Percentiles rank a stretch among this genome's conserved stretches.
Conservation (phyloP, 257 asterid genomes). For the Ajuga chamaepitys region DNA sequence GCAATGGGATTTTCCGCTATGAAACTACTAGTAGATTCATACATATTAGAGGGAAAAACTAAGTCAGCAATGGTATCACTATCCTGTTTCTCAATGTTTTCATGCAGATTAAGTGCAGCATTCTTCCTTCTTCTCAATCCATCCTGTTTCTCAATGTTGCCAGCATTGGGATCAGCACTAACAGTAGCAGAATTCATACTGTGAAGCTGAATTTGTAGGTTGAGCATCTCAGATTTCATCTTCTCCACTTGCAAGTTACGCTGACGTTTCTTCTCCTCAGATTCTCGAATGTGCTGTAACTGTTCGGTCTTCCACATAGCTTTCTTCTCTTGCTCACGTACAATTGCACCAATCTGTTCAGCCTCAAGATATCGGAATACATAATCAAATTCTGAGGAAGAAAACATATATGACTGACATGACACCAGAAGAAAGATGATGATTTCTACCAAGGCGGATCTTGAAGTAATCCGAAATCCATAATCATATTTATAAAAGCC, state of each 20-base stretch:
- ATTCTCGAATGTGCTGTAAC: conserved; percentile 81
- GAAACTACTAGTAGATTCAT: conserved; percentile 56
- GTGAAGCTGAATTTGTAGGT: conserved; percentile 85
- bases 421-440: conserved; percentile 85
- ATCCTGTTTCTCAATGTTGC: conserved; percentile 23
- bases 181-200: conserved; percentile 51
- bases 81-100: conserved; percentile 54
- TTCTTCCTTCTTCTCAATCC: conserved; percentile 70
- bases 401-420: conserved; percentile 91
- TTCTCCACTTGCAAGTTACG: conserved; percentile 96
- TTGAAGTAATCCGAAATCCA: conserved; percentile 93
- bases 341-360: conserved; percentile 97
- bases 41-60: conserved; percentile 32
- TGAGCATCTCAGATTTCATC: conserved; percentile 99
- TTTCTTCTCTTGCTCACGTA: conserved; percentile 92
- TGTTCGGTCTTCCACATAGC: conserved; percentile 95
- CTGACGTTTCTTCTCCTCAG: conserved; percentile 83
- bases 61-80: conserved; percentile 32
- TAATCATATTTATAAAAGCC: conserved; percentile 96
- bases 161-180: conserved; percentile 45
- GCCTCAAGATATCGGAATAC: conserved; percentile 99
- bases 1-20: conserved; percentile 49
- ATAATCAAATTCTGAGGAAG: conserved; percentile 92
- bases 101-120: conserved; percentile 35
- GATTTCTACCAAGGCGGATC: conserved; percentile 97